phyloP scores from a whole-genome alignment of 305 asterid genomes.

The Fraxinus dipetala region DNA sequence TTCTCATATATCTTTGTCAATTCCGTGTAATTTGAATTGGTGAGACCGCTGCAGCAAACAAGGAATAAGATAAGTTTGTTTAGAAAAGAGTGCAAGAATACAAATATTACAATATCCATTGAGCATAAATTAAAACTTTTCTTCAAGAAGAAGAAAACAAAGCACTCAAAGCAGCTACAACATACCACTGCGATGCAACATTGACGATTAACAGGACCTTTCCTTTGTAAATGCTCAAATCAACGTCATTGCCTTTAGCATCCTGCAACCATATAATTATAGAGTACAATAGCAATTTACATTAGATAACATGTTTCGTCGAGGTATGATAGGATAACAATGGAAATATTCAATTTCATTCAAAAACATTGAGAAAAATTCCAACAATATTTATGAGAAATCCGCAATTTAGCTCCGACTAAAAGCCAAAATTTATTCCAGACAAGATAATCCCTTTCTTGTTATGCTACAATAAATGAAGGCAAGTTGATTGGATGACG shows the following conservation, averaged over 20 bases:
- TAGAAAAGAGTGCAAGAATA: not conserved
- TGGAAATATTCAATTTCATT: not conserved
- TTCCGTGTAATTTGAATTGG: conserved; percentile 73
- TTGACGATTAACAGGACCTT: conserved; percentile 53
- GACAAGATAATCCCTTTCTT: not conserved
- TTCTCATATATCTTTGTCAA: conserved; percentile 60
- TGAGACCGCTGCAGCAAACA: conserved; percentile 62
- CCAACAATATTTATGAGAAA: not conserved
- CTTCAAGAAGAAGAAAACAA: too few species aligned
- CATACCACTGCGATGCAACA: conserved; percentile 63
- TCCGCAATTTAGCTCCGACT: not conserved
- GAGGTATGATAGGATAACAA: not conserved
- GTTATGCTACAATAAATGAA: not conserved
- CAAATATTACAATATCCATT: not conserved
- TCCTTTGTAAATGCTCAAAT: conserved; percentile 47
- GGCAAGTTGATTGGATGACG: not conserved
- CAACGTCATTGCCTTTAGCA: conserved; percentile 47
- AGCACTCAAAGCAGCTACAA: not conserved
- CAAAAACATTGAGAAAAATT: not conserved
- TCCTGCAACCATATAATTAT: conserved; percentile 30
- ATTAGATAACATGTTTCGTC: not conserved
- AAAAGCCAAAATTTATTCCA: not conserved
- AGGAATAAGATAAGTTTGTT: not conserved
- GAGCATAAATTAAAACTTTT: too few species aligned
- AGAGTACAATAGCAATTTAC: not conserved